These are phyloP conservation scores for Marasmius fiardii DNA, from an alignment of 1,284 basidiomycete species.

Conservation along the genomic window DNA sequence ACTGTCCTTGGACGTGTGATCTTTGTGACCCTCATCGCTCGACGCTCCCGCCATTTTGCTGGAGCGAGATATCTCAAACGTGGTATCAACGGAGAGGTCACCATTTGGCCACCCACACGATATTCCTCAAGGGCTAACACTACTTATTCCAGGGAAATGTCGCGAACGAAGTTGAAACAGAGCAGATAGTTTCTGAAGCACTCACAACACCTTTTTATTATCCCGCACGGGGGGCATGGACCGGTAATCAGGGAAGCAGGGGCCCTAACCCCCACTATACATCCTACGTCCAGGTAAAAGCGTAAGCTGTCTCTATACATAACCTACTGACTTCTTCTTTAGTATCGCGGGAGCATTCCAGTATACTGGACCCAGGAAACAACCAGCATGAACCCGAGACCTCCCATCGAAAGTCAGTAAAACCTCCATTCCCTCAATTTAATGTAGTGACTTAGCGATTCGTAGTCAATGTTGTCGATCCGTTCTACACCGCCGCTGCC, in stretches of 20 bases:
- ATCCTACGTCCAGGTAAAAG: conserved; percentile 81
- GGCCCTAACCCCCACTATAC: conserved; percentile 85
- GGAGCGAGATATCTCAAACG: conserved; percentile 95
- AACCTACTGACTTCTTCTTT: background rate
- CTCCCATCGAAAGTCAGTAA: conserved; percentile 89
- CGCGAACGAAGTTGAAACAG: conserved; percentile 98
- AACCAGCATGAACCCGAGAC: conserved; percentile 86
- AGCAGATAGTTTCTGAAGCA: conserved; percentile 96
- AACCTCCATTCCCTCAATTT: background rate
- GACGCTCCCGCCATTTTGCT: conserved; percentile 93
- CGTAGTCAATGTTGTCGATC: conserved; percentile 90
- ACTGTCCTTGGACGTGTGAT: conserved; percentile 89
- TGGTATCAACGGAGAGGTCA: conserved; percentile 88
- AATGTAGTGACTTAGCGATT: background rate
- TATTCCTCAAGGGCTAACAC: conserved; percentile 1
- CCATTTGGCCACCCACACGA: background rate
- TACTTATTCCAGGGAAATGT: conserved; percentile 81
- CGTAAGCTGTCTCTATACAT: background rate
- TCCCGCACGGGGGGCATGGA: conserved; percentile 38
- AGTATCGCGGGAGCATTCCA: conserved; percentile 95
- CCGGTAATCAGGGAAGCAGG: conserved; percentile 32
- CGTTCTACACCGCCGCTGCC: conserved; percentile 92
- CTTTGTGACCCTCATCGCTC: conserved; percentile 92
- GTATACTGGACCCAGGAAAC: conserved; percentile 96
- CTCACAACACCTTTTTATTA: conserved; percentile 89